phyloP scores from a whole-genome alignment of 345 rosid species.

The Salix exigua region DNA sequence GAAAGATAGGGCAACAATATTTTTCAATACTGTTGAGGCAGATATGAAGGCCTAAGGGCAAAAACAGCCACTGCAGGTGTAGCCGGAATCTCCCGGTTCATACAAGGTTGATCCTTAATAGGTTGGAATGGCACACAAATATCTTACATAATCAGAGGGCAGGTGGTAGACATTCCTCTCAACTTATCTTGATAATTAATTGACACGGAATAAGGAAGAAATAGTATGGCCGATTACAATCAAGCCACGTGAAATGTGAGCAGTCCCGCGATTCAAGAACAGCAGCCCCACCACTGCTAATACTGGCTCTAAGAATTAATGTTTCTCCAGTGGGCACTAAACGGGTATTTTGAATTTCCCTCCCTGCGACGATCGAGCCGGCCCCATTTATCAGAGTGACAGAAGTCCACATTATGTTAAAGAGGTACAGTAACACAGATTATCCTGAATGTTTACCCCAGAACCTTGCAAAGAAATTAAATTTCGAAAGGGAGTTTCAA shows the following conservation, averaged over 20 bases:
- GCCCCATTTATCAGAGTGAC: slow-evolving; percentile 9
- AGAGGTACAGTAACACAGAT: not conserved
- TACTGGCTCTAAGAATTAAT: not conserved
- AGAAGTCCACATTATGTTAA: slow-evolving; percentile 20
- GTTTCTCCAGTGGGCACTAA: not conserved
- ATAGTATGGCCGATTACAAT: not conserved
- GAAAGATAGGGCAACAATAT: not conserved
- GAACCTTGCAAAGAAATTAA: not conserved
- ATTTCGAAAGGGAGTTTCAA: not conserved
- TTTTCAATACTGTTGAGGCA: not conserved
- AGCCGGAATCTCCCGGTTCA: not conserved
- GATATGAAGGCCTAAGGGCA: not conserved
- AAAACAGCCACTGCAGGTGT: not conserved
- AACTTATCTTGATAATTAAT: not conserved
- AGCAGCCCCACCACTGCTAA: not conserved
- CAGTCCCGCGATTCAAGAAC: not conserved
- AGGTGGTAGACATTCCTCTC: not conserved
- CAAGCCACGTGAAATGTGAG: not conserved
- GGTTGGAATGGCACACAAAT: not conserved
- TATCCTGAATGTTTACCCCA: not conserved
- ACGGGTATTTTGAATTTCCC: not conserved
- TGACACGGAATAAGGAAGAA: not conserved
- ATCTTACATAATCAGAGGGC: not conserved
- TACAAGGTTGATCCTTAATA: not conserved
- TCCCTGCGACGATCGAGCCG: slow-evolving; percentile 1